Evolutionary conservation across 352 stramenopile genomes (phyloP).

Genomic region (Globisporangium recalcitrans): DNA sequence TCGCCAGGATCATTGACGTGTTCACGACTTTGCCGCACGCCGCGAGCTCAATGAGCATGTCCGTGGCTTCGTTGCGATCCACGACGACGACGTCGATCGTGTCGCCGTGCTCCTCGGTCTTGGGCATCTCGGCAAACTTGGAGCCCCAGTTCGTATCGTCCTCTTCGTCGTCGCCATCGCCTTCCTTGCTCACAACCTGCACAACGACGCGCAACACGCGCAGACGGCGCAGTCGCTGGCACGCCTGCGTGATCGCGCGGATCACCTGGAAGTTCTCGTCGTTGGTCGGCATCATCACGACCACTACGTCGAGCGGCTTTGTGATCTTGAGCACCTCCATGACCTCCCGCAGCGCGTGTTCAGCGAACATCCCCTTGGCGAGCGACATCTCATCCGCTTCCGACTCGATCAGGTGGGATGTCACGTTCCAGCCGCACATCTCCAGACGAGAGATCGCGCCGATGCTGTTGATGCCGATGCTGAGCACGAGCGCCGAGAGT

Average conservation of each 20-base stretch:
- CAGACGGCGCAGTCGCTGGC: constrained; percentile 40
- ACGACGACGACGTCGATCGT: constrained; percentile 63
- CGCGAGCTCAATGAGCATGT: constrained; percentile 66
- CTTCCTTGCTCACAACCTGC: constrained; percentile 27
- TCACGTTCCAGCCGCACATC: constrained; percentile 57
- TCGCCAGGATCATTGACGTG: constrained; percentile 32
- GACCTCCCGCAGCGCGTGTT: constrained; percentile 21
- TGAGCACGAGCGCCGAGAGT: constrained; percentile 35
- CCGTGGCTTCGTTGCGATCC: constrained; percentile 49
- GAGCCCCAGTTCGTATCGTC: constrained; percentile 28
- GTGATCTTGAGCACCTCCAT: constrained; percentile 25
- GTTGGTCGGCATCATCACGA: constrained; percentile 61
- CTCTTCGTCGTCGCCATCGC: constrained; percentile 10
- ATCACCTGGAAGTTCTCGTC: constrained; percentile 51
- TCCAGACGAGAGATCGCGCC: constrained; percentile 43
- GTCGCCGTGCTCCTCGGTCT: constrained; percentile 47
- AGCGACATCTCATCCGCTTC: constrained; percentile 22
- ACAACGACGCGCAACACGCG: constrained; percentile 55
- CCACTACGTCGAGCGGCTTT: constrained; percentile 47
- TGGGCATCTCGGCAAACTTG: constrained; percentile 50
- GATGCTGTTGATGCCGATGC: constrained; percentile 24
- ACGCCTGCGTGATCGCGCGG: constrained; percentile 39
- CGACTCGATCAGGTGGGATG: constrained; percentile 34
- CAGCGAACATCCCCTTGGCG: constrained; percentile 13
- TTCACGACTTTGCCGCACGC: constrained; percentile 63